These are phyloP conservation scores for Cercophora samala DNA, from an alignment of 495 filamentous ascomycete species.

Conservation along the genomic window DNA sequence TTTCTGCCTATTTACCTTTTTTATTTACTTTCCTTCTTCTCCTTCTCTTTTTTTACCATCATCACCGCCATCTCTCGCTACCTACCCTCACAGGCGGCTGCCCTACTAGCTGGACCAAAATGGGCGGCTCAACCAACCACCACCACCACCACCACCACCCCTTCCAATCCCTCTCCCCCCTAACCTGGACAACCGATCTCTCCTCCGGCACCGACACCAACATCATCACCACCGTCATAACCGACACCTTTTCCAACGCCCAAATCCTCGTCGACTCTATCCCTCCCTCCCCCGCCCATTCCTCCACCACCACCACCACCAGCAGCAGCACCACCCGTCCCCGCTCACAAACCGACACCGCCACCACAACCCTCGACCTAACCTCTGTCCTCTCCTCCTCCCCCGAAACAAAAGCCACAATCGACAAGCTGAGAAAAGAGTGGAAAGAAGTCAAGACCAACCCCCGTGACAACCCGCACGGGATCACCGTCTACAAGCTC, in stretches of 20 bases:
- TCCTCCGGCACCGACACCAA: constrained; percentile 39
- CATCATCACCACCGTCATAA: constrained; percentile 54
- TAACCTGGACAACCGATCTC: constrained; percentile 60
- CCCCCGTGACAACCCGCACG: constrained; percentile 66
- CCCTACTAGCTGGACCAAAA: neutral
- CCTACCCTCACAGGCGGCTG: too few species aligned
- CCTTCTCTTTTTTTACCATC: neutral
- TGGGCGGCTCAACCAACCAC: constrained; percentile 40
- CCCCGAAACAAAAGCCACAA: constrained; percentile 6
- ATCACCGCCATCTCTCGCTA: neutral
- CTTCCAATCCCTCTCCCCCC: constrained; percentile 69
- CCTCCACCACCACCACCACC: too few species aligned
- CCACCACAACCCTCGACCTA: neutral
- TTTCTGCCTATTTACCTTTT: too few species aligned
- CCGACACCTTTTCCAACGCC: constrained; percentile 57
- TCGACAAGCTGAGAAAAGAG: constrained; percentile 59
- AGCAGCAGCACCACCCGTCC: constrained; percentile 22
- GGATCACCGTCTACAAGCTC: constrained; percentile 76
- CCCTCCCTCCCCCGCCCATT: constrained; percentile 32
- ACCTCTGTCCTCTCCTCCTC: neutral
- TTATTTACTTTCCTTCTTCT: too few species aligned
- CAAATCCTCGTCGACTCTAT: constrained; percentile 75
- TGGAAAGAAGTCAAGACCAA: constrained; percentile 84
- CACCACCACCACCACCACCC: constrained; percentile 68
- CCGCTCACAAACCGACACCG: constrained; percentile 35